Evolutionary conservation across 2,329 filamentous ascomycete species (phyloP).

Genomic region (Beauveria varroae): DNA sequence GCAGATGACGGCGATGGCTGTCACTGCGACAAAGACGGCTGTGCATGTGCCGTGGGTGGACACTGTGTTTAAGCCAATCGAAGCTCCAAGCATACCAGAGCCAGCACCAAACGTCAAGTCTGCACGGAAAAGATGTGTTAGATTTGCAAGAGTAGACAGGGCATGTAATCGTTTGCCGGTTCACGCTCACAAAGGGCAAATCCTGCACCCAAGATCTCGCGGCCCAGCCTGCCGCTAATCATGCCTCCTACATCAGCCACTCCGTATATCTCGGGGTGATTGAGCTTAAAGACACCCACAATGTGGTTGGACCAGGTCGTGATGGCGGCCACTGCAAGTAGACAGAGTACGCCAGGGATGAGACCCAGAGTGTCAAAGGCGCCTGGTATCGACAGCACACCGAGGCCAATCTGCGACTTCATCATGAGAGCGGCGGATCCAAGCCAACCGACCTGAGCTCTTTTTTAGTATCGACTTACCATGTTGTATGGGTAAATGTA

Average conservation of each 20-base stretch:
- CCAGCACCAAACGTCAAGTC: neutral
- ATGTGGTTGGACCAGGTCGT: slow-evolving; percentile 43
- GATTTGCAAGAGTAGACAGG: neutral
- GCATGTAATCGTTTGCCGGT: neutral
- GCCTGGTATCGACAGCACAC: neutral
- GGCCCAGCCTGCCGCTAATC: no score
- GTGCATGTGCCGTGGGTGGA: neutral
- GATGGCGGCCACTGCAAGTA: slow-evolving; percentile 32
- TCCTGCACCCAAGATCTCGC: slow-evolving; percentile 22
- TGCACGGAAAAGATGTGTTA: no score
- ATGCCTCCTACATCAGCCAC: slow-evolving; percentile 40
- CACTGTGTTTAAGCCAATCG: neutral
- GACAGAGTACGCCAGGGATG: slow-evolving; percentile 38
- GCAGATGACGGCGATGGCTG: neutral
- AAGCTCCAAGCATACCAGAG: neutral
- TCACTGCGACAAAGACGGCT: neutral
- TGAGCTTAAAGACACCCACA: slow-evolving; percentile 42
- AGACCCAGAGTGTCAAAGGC: neutral
- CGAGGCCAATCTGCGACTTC: neutral
- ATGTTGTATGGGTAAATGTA: neutral
- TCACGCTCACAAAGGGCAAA: slow-evolving; percentile 27
- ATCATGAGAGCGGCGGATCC: neutral
- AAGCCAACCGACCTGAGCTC: neutral
- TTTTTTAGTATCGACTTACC: no score
- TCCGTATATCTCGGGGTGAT: slow-evolving; percentile 41